A percentile compares a stretch with the other conserved stretches of the same genome.
Conservation (phyloP, 2,329 filamentous ascomycete species). For the Dendryphion nanum region DNA sequence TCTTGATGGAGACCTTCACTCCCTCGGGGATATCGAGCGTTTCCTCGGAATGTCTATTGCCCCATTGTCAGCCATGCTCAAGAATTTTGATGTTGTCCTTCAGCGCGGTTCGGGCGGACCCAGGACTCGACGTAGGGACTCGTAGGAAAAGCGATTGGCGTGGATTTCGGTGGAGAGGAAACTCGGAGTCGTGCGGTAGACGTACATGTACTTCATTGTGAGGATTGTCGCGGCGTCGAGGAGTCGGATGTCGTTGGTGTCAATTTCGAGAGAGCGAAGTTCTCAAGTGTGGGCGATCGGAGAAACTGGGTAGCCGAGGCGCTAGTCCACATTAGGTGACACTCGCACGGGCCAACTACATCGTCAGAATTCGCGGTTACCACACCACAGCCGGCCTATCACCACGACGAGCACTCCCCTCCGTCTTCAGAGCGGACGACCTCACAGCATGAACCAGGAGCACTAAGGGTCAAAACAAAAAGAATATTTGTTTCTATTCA, state of each 20-base stretch:
- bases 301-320: conserved; percentile 12
- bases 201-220: conserved; percentile 96
- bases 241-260: conserved; percentile 29
- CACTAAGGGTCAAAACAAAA: no score
- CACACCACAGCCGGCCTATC: no score
- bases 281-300: conserved; percentile 11
- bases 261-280: conserved; percentile 9
- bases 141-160: no score
- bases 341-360: no score
- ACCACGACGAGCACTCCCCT: no score
- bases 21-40: conserved; percentile 92
- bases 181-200: conserved; percentile 6
- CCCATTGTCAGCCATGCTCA: conserved; percentile 29
- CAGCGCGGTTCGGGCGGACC: no score
- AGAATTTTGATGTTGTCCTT: conserved; percentile 14
- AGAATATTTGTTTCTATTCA: no score
- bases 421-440: no score
- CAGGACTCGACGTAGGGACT: no score
- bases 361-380: no score
- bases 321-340: background rate
- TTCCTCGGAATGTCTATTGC: conserved; percentile 79
- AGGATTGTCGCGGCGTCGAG: conserved; percentile 36
- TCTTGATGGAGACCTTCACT: conserved; percentile 98
- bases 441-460: no score
- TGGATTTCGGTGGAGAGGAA: no score